A percentile compares a stretch with the other conserved stretches of the same genome.
phyloP scores from a whole-genome alignment of 306 rosid species.

The Potentilla sterilis region DNA sequence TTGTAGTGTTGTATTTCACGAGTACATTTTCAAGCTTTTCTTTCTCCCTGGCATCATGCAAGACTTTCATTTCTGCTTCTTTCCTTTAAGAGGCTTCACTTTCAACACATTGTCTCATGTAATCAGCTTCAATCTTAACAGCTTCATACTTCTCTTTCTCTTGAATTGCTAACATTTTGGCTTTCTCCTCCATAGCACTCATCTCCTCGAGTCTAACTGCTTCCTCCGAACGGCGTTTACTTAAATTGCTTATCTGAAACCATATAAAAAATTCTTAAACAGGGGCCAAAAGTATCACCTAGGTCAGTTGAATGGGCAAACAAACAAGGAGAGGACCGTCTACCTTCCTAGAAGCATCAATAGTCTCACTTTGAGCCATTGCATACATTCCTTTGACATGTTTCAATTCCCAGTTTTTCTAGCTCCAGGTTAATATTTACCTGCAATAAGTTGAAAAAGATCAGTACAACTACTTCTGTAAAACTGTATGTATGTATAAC shows the following conservation, averaged over 20 bases:
- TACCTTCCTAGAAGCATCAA: constrained; percentile 24
- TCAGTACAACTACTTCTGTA: neutral
- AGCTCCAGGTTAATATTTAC: no score
- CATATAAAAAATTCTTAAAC: constrained; percentile 24
- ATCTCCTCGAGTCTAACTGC: no score
- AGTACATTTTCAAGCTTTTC: constrained; percentile 75
- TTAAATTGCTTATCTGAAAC: constrained; percentile 29
- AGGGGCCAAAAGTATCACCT: neutral
- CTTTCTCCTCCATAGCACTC: constrained; percentile 45
- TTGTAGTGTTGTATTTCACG: no score
- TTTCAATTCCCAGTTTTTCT: no score
- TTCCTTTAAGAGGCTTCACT: constrained; percentile 66
- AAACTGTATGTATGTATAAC: neutral
- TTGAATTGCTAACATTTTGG: constrained; percentile 46
- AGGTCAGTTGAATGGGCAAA: constrained; percentile 10
- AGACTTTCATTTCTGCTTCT: constrained; percentile 65
- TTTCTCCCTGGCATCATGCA: constrained; percentile 55
- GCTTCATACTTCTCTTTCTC: constrained; percentile 64
- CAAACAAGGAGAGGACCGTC: constrained; percentile 17
- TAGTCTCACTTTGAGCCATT: no score
- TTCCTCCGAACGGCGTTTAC: no score
- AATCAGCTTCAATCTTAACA: constrained; percentile 53
- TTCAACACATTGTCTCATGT: constrained; percentile 57
- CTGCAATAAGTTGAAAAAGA: constrained; percentile 23
- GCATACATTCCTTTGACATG: no score